Percentiles rank a stretch among this genome's conserved stretches.
phyloP scores from a whole-genome alignment of 306 rosid genomes.

The Cucumis hystrix region DNA sequence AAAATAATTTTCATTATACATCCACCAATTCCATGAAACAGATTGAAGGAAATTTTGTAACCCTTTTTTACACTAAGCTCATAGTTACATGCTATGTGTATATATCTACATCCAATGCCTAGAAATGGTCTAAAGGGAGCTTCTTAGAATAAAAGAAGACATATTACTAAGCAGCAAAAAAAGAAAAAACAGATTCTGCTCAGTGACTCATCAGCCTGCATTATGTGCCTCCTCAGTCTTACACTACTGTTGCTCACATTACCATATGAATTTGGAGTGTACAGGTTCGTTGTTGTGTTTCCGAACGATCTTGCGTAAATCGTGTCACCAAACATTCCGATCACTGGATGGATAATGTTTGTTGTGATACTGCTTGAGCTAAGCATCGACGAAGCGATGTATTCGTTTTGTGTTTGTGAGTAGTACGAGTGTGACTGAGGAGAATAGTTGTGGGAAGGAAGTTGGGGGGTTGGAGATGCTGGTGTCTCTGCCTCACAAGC shows the following conservation, averaged over 20 bases:
- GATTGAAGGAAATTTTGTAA: not conserved
- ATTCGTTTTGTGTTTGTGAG: not conserved
- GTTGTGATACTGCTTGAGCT: conserved; percentile 19
- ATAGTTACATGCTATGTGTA: not conserved
- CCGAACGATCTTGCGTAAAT: conserved; percentile 1
- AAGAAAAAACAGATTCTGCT: conserved; percentile 59
- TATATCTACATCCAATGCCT: not conserved
- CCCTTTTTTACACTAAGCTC: not conserved
- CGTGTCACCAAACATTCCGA: not conserved
- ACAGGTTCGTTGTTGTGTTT: not conserved
- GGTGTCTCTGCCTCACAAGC: conserved; percentile 19
- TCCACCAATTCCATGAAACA: not conserved
- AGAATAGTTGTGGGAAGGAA: conserved; percentile 19
- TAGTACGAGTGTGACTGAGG: conserved; percentile 18
- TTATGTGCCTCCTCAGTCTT: conserved; percentile 50
- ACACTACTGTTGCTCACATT: not conserved
- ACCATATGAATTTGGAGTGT: conserved; percentile 9
- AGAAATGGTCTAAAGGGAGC: not conserved
- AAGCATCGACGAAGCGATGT: conserved; percentile 18
- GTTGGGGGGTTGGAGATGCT: conserved; percentile 17
- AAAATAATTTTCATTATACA: not conserved
- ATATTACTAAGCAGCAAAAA: conserved; percentile 51
- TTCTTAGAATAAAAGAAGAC: conserved; percentile 29
- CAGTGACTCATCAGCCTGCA: conserved; percentile 61
- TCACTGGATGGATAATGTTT: conserved; percentile 25